Conservation (phyloP, 108 stramenopile genomes). For the Parietichytrium sp. region DNA sequence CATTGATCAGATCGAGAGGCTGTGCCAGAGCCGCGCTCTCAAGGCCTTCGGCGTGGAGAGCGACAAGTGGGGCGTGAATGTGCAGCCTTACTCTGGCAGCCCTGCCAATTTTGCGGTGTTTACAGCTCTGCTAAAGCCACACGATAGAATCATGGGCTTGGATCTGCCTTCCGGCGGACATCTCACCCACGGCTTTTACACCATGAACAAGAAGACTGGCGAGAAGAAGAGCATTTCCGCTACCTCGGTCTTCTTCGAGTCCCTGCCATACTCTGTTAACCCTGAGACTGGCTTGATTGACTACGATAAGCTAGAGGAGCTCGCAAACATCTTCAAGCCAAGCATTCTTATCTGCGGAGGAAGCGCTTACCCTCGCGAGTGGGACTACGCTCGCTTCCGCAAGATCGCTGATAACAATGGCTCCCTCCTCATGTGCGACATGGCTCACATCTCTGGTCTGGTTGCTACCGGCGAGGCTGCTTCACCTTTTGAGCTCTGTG, state of each 20-base stretch:
- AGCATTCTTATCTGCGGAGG: slow-evolving; percentile 95
- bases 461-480: slow-evolving; percentile 87
- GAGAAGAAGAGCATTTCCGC: slow-evolving; percentile 84
- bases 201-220: slow-evolving; percentile 93
- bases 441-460: slow-evolving; percentile 98
- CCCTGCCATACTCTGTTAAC: slow-evolving; percentile 94
- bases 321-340: slow-evolving; percentile 94
- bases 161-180: slow-evolving; percentile 98
- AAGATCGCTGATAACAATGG: slow-evolving; percentile 98
- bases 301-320: slow-evolving; percentile 82
- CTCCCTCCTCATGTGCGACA: slow-evolving; percentile 94
- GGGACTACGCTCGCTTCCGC: slow-evolving; percentile 95
- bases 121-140: slow-evolving; percentile 91
- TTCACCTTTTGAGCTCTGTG: slow-evolving; percentile 90
- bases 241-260: slow-evolving; percentile 99
- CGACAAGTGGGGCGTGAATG: slow-evolving; percentile 98
- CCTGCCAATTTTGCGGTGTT: slow-evolving; percentile 99
- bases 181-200: slow-evolving; percentile 98
- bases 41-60: slow-evolving; percentile 90
- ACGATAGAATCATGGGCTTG: slow-evolving; percentile 99
- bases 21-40: slow-evolving; percentile 92
- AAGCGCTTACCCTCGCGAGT: slow-evolving; percentile 98
- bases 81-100: slow-evolving; percentile 76
- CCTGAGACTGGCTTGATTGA: slow-evolving; percentile 92
- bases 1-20: slow-evolving; percentile 73